Evolutionary conservation across 768 basidiomycete genomes (phyloP).

Genomic region (Dioszegia crocea): DNA sequence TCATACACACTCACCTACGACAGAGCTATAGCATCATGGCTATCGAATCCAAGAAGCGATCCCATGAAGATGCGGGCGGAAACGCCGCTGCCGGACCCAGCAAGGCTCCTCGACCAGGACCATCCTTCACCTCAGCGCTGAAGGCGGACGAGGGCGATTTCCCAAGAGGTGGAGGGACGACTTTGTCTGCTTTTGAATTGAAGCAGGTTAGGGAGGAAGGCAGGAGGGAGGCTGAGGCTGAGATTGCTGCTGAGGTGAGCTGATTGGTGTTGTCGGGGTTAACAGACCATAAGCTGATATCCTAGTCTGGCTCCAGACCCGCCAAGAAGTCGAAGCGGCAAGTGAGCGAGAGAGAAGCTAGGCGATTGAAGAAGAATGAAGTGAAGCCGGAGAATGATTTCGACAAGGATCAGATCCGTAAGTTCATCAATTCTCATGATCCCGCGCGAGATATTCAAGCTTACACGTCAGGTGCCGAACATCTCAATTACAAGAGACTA

Average conservation of each 20-base stretch:
- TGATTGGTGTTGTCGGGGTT: neutral
- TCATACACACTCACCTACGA: too few species aligned
- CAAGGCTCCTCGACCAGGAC: conserved; percentile 32
- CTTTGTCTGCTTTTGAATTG: conserved; percentile 80
- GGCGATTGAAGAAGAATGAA: conserved; percentile 48
- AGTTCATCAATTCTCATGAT: neutral
- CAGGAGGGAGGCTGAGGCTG: conserved; percentile 73
- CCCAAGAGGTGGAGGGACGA: conserved; percentile 89
- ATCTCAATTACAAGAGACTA: conserved; percentile 57
- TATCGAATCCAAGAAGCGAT: conserved; percentile 5
- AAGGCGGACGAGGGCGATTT: conserved; percentile 74
- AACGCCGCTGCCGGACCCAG: conserved; percentile 6
- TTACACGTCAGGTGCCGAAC: conserved; percentile 2
- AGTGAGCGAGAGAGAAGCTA: conserved; percentile 46
- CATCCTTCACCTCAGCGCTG: conserved; percentile 46
- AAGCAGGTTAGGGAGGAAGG: conserved; percentile 81
- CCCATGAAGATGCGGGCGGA: neutral
- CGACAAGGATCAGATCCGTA: conserved; percentile 56
- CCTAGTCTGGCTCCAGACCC: conserved; percentile 6
- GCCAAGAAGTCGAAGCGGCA: conserved; percentile 52
- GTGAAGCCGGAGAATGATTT: conserved; percentile 32
- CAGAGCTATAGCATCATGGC: too few species aligned
- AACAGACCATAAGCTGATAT: neutral
- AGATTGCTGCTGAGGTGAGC: conserved; percentile 54
- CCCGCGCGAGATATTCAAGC: neutral